Base-by-base conservation (phyloP, 805 yeast species). In the Candida coquimbonensis region DNA sequence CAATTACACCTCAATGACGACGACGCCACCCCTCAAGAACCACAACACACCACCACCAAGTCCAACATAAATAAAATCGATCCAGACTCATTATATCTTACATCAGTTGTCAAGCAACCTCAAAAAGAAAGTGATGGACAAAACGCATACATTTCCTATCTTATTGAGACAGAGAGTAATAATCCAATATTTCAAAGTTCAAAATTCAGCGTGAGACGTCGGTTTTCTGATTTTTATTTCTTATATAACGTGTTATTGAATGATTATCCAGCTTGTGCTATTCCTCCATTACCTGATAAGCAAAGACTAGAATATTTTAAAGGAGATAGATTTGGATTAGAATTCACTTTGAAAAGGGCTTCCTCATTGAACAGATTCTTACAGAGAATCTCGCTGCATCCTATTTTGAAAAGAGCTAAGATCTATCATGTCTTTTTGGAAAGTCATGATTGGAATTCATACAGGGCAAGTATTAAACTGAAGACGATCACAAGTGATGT, bases 211-310 rank as follows among this genome's bases (percentile, higher is more conserved):
- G 81, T 83, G 3, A 73, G 95, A 40, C 74, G 97, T 55, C 73
- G 99, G 43, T 91, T 87, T 63, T 85, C 91, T 6, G 98, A 93
- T 63, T 87, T 91, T 63, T 76, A 83, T 47, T 79, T 83, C 53
- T 72, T 91, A 21, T 86, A 83, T 63, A 85, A 83, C 49, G 81
- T 87, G 46, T 68, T 91, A 44, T 62, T 73, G 42, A 82, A 79
- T 53, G 96, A 90, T 60, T 85, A 72, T 60, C 96, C 97, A 0
- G 85, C 93, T 5, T 73, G 87, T 49, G 78, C 93, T 13, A 78
- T 91, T 0, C 99, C 99, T 1, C 97, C 98, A 13, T 71, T 91
- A 44, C 99, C 99, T 0, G 95, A 91, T 50, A 90, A 89, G 63
- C 87, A 86, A 67, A 78, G 95, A 49, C 71, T 91, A 55, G 96